phyloP scores from a whole-genome alignment of 176 grass and related monocot genomes.

The Urochloa ruziziensis region DNA sequence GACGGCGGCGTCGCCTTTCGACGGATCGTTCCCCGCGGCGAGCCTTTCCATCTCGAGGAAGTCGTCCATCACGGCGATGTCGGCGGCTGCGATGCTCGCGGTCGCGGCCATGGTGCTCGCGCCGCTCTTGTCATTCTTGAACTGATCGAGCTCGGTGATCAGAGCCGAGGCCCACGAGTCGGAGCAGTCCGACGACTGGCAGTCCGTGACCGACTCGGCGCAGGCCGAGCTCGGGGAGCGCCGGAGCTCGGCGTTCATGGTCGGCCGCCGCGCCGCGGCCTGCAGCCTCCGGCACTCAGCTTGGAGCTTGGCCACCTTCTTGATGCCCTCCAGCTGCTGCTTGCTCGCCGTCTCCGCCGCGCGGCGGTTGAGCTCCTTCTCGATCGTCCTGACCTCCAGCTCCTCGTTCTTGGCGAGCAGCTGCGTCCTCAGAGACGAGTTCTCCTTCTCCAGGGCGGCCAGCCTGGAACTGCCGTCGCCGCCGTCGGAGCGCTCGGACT shows the following conservation, averaged over 20 bases:
- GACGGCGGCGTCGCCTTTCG: background rate
- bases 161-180: conserved; percentile 70
- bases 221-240: conserved; percentile 31
- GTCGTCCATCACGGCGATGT: conserved; percentile 64
- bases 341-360: conserved; percentile 86
- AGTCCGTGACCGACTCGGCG: conserved; percentile 56
- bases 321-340: conserved; percentile 80
- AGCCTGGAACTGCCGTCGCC: conserved; percentile 40
- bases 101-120: conserved; percentile 35
- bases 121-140: conserved; percentile 63
- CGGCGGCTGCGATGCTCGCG: conserved; percentile 26
- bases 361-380: conserved; percentile 77
- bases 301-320: conserved; percentile 71
- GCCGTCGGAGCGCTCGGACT: conserved; percentile 47
- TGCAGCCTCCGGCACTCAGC: conserved; percentile 75
- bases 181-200: conserved; percentile 65
- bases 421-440: conserved; percentile 53
- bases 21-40: conserved; percentile 4
- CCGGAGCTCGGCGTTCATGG: conserved; percentile 25
- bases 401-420: conserved; percentile 46
- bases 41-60: conserved; percentile 93
- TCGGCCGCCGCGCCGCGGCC: conserved; percentile 26
- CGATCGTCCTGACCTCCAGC: conserved; percentile 51
- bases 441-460: conserved; percentile 67
- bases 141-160: conserved; percentile 67